Evolutionary conservation across 2,329 filamentous ascomycete genomes (phyloP), one percentile per base, ranked within the genome.

Genomic region (Ascochyta fabae): DNA sequence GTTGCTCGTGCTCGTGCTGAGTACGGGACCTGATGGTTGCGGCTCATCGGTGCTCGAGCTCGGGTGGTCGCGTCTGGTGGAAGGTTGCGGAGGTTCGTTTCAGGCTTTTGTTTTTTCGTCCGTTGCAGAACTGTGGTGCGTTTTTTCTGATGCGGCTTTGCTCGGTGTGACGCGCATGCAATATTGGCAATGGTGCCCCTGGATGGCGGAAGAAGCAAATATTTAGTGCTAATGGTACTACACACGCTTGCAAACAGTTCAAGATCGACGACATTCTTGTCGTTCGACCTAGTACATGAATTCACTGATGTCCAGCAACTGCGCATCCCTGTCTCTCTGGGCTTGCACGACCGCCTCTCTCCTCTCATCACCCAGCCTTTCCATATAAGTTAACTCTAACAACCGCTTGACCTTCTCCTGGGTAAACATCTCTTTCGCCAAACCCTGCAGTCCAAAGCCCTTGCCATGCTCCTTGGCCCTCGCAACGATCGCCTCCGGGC

Each of bases 301-400:
- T 79, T 92, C 89, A 67, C 86, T 89, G 65, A 93, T 77, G 65
- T 84, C 84, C 57, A 90, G 75, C 67, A 90, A 73, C 78, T 88
- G 87, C 66, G 91, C 88, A 52, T 85, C 87, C 82, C 92, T 83
- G 69, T 84, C 83, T 69, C 89, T 81, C 79, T 85, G 87, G 3
- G 89, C 89, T 56, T 85, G 84, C 22, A 86, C 81, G 19, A 69
- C 70, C 2, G 90, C 84, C 29, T 90, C 88, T 62, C 90, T 79
- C 75, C 90, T 85, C 45, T 86, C 83, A 64, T 88, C 87, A 6
- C 83, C 82, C 61, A 90, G 71, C 68, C 83, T 83, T 55, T 77
- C 76, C 44, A 65, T 68, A 55, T 75, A 78, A 13, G 67, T 70
- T 62, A 82, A 66, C 60, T 78, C 72, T 4, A 80, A 52, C 56